A percentile compares a stretch with the other conserved stretches of the same genome.
Conservation (phyloP, 176 grass and related monocot genomes). For the Ananas comosus region DNA sequence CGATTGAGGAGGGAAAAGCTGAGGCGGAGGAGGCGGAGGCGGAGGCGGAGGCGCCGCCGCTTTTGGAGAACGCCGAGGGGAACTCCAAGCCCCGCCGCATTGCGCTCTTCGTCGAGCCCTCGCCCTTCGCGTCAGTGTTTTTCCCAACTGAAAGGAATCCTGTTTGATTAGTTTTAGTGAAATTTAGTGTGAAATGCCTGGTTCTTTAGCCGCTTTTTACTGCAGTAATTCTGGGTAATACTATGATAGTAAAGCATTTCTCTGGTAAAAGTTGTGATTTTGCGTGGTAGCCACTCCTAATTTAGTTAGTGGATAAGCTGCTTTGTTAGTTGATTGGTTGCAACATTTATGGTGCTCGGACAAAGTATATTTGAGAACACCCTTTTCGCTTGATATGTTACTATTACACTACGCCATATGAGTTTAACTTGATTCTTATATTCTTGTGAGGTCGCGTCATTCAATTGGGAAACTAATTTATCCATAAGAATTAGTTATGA, state of each 20-base stretch:
- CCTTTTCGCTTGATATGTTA: no score
- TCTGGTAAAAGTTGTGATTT: no score
- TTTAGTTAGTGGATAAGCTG: neutral
- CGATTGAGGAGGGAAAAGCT: neutral
- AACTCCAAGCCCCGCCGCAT: constrained; percentile 61
- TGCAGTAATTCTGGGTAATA: no score
- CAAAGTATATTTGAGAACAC: no score
- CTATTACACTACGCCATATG: no score
- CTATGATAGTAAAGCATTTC: no score
- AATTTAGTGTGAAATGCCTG: neutral
- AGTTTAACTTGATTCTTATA: no score
- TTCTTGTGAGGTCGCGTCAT: no score
- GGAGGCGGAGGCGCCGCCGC: constrained; percentile 5
- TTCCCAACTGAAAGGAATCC: neutral
- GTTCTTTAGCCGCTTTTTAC: neutral
- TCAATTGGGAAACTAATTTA: no score
- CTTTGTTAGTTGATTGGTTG: no score
- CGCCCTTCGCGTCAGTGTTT: constrained; percentile 49
- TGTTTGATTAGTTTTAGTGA: neutral
- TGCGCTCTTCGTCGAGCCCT: constrained; percentile 88
- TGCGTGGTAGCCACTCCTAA: neutral
- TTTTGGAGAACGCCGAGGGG: neutral
- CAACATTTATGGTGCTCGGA: no score
- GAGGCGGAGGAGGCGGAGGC: neutral
- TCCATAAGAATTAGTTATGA: no score